These are phyloP conservation scores for Zygoascus sp. DNA, from an alignment of 1,139 yeast species.

Conservation along the genomic window DNA sequence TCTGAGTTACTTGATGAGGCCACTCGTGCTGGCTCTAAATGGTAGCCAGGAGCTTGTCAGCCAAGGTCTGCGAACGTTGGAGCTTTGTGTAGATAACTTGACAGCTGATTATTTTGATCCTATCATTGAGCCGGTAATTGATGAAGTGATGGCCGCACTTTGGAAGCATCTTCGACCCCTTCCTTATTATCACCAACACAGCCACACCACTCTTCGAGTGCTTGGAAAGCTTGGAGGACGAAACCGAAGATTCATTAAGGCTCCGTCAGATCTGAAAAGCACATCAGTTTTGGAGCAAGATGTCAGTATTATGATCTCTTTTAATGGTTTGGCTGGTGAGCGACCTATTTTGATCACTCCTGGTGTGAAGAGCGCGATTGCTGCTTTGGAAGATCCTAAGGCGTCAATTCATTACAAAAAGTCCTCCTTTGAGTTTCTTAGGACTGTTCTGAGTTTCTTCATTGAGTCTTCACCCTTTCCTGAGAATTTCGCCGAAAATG, in stretches of 20 bases:
- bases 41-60: slow-evolving; percentile 89
- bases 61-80: slow-evolving; percentile 91
- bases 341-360: slow-evolving; percentile 77
- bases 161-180: slow-evolving; percentile 90
- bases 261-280: slow-evolving; percentile 60
- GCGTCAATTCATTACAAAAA: slow-evolving; percentile 62
- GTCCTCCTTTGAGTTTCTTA: slow-evolving; percentile 71
- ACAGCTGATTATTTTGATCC: slow-evolving; percentile 98
- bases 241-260: slow-evolving; percentile 76
- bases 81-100: slow-evolving; percentile 91
- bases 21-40: slow-evolving; percentile 83
- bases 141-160: slow-evolving; percentile 86
- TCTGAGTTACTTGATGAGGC: slow-evolving; percentile 79
- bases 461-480: slow-evolving; percentile 47
- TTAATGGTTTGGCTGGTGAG: slow-evolving; percentile 60
- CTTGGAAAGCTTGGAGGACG: slow-evolving; percentile 96
- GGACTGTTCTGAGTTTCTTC: slow-evolving; percentile 62
- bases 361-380: slow-evolving; percentile 69
- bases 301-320: slow-evolving; percentile 59
- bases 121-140: slow-evolving; percentile 89
- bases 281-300: slow-evolving; percentile 62
- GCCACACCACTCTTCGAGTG: slow-evolving; percentile 90
- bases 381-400: slow-evolving; percentile 61
- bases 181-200: slow-evolving; percentile 86
- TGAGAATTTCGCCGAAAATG: slow-evolving; percentile 45